These are phyloP conservation scores for Pseudodiploospora longispora DNA, from an alignment of 2,329 filamentous ascomycete species.

Conservation along the genomic window DNA sequence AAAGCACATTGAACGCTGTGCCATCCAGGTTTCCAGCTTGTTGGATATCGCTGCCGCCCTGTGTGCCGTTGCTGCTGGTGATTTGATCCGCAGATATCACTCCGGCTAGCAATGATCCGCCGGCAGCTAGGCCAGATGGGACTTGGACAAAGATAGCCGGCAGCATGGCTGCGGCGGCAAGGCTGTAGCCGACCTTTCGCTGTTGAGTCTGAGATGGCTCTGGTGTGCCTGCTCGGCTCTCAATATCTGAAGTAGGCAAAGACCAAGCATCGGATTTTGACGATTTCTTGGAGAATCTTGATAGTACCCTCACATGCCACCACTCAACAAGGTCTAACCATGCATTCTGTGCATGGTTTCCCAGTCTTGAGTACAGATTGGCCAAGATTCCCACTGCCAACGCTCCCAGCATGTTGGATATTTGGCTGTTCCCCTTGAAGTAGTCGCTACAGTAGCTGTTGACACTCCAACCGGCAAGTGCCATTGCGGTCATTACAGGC, in stretches of 20 bases:
- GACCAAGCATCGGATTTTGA: conserved; percentile 22
- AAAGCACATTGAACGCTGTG: conserved; percentile 45
- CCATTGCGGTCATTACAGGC: conserved; percentile 67
- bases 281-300: conserved; percentile 24
- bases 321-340: conserved; percentile 38
- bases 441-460: conserved; percentile 63
- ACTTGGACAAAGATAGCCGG: conserved; percentile 76
- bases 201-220: conserved; percentile 21
- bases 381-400: conserved; percentile 69
- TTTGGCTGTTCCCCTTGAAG: conserved; percentile 62
- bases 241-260: conserved; percentile 22
- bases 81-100: conserved; percentile 49
- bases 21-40: conserved; percentile 28
- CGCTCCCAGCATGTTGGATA: conserved; percentile 71
- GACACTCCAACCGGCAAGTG: conserved; percentile 64
- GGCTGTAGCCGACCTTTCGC: conserved; percentile 57
- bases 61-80: conserved; percentile 33
- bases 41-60: conserved; percentile 12
- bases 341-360: conserved; percentile 48
- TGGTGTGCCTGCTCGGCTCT: conserved; percentile 19
- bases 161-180: conserved; percentile 77
- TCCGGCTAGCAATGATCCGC: conserved; percentile 50
- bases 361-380: conserved; percentile 69
- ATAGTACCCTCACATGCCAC: conserved; percentile 41
- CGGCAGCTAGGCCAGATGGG: conserved; percentile 53